phyloP scores from a whole-genome alignment of 257 asterid species.

The Catharanthus roseus region DNA sequence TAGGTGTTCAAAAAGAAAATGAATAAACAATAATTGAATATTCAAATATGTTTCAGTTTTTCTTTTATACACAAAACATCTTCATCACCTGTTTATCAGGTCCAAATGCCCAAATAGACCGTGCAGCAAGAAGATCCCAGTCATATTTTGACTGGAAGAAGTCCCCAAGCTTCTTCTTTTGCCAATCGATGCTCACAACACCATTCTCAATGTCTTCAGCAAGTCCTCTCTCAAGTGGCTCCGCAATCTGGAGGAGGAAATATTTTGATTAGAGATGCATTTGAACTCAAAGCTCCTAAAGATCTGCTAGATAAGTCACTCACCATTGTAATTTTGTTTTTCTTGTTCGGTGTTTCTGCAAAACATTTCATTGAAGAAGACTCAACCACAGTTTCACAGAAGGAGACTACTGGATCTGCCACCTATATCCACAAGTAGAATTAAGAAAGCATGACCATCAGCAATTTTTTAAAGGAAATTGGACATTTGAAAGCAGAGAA shows the following conservation, averaged over 20 bases:
- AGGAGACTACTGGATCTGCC: conserved; percentile 98
- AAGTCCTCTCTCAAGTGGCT: conserved; percentile 96
- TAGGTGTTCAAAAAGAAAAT: background rate
- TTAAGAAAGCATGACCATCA: conserved; percentile 8
- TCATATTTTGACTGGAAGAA: conserved; percentile 90
- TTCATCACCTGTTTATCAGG: conserved; percentile 84
- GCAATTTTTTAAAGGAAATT: background rate
- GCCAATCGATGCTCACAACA: conserved; percentile 88
- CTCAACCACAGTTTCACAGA: conserved; percentile 97
- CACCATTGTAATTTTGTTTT: conserved; percentile 96
- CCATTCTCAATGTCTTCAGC: conserved; percentile 96
- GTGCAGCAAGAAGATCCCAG: conserved; percentile 98
- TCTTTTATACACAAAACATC: background rate
- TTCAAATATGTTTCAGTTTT: background rate
- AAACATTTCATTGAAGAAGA: conserved; percentile 97
- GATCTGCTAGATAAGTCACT: conserved; percentile 12
- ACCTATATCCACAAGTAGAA: conserved; percentile 40
- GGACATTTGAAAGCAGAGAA: background rate
- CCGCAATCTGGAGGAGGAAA: conserved; percentile 64
- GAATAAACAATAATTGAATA: background rate
- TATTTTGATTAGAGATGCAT: conserved; percentile 8
- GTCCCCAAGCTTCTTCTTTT: conserved; percentile 82
- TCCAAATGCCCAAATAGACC: conserved; percentile 99
- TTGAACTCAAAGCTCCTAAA: background rate
- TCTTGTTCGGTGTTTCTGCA: conserved; percentile 98